A percentile compares a stretch with the other conserved stretches of the same genome.
phyloP scores from a whole-genome alignment of 164 flowering plant genomes.

The Vitis amurensis region DNA sequence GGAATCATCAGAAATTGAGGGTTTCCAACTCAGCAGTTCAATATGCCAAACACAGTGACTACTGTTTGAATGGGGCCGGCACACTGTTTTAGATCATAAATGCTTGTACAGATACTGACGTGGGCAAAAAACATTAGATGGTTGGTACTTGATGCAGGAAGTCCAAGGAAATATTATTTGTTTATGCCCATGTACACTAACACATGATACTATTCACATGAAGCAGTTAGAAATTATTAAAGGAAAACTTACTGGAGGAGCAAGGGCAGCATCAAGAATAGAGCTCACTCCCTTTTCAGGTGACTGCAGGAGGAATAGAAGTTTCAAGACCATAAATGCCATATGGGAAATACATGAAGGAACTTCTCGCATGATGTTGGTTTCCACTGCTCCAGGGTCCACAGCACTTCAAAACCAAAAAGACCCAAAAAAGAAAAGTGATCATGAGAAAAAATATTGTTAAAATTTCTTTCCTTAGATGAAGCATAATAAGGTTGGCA shows the following conservation, averaged over 20 bases:
- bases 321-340: slow-evolving; percentile 48
- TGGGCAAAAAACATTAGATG: too few relatives aligned
- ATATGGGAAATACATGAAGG: slow-evolving; percentile 46
- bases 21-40: too few relatives aligned
- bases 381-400: slow-evolving; percentile 83
- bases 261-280: slow-evolving; percentile 84
- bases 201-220: not conserved
- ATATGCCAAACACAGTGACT: too few relatives aligned
- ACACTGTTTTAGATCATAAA: too few relatives aligned
- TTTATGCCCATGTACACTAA: not conserved
- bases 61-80: too few relatives aligned
- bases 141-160: too few relatives aligned
- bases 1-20: too few relatives aligned
- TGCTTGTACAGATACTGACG: too few relatives aligned
- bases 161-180: too few relatives aligned
- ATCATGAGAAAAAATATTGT: not conserved
- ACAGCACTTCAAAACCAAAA: slow-evolving; percentile 55
- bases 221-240: not conserved
- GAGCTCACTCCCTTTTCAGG: slow-evolving; percentile 63
- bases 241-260: slow-evolving; percentile 66
- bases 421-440: not conserved
- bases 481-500: not conserved
- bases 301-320: slow-evolving; percentile 63
- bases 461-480: not conserved
- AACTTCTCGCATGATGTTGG: slow-evolving; percentile 84